phyloP scores from a whole-genome alignment of 306 rosid species.

The Corylus heterophylla region DNA sequence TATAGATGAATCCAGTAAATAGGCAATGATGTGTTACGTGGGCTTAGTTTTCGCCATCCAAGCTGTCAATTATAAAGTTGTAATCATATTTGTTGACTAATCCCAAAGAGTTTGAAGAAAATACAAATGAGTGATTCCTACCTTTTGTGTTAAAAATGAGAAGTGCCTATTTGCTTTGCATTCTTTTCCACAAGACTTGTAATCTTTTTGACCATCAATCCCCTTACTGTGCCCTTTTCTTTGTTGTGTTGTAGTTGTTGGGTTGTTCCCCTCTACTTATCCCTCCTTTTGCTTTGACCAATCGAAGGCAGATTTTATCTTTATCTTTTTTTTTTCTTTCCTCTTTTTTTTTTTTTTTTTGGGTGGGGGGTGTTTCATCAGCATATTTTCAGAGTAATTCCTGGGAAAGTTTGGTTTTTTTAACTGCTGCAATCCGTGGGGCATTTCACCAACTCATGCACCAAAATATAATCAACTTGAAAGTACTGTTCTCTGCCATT shows the following conservation, averaged over 20 bases:
- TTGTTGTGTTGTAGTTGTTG: constrained; percentile 49
- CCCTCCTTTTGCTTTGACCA: constrained; percentile 33
- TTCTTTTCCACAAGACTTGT: constrained; percentile 45
- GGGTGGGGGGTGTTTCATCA: not conserved
- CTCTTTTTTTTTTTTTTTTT: not conserved
- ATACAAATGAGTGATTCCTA: constrained; percentile 37
- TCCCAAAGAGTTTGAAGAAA: constrained; percentile 34
- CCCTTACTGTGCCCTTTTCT: constrained; percentile 37
- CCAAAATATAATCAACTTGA: not conserved
- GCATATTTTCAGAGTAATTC: not conserved
- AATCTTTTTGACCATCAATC: constrained; percentile 73
- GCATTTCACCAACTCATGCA: not conserved
- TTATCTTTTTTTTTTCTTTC: not conserved
- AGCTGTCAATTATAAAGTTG: constrained; percentile 58
- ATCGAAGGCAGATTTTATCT: constrained; percentile 14
- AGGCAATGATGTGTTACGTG: constrained; percentile 28
- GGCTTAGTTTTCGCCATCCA: constrained; percentile 33
- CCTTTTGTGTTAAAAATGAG: constrained; percentile 40
- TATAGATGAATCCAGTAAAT: constrained; percentile 10
- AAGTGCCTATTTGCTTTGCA: constrained; percentile 51
- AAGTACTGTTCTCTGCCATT: not conserved
- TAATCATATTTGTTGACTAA: constrained; percentile 81
- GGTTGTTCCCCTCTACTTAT: constrained; percentile 42
- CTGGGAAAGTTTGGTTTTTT: not conserved
- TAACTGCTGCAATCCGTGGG: not conserved